Evolutionary conservation across 495 filamentous ascomycete genomes (phyloP).

Genomic region (Xylaria venustula): DNA sequence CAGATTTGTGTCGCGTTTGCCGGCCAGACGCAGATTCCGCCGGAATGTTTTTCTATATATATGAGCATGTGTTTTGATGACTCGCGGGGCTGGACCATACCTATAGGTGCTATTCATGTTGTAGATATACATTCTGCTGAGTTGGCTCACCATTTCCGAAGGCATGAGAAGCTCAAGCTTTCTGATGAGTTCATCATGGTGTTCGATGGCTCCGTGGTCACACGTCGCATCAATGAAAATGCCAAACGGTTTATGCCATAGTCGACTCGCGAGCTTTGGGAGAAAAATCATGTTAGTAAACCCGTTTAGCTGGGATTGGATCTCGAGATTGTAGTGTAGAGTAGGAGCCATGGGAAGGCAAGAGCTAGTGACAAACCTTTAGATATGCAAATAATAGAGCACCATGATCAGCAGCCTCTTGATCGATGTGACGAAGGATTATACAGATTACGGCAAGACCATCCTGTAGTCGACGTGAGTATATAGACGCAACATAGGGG

Average conservation of each 20-base stretch:
- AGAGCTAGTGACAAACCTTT: slow-evolving; percentile 40
- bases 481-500: background rate
- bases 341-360: background rate
- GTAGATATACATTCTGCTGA: slow-evolving; percentile 60
- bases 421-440: slow-evolving; percentile 61
- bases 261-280: slow-evolving; percentile 57
- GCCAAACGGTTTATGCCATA: slow-evolving; percentile 66
- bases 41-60: slow-evolving; percentile 57
- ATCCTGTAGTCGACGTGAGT: slow-evolving; percentile 37
- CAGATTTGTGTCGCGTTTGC: slow-evolving; percentile 51
- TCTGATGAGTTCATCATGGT: slow-evolving; percentile 57
- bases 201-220: slow-evolving; percentile 59
- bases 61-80: background rate
- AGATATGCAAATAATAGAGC: slow-evolving; percentile 62
- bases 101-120: slow-evolving; percentile 67
- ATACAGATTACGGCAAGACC: slow-evolving; percentile 65
- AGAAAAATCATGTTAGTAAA: background rate
- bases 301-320: background rate
- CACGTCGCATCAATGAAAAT: slow-evolving; percentile 65
- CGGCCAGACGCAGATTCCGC: slow-evolving; percentile 53
- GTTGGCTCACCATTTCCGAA: slow-evolving; percentile 53
- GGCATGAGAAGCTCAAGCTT: slow-evolving; percentile 59
- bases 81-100: slow-evolving; percentile 22
- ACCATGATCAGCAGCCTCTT: slow-evolving; percentile 58
- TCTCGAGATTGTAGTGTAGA: background rate